A percentile compares a stretch with the other conserved stretches of the same genome.
These are phyloP conservation scores for Isabelozyma heimii DNA, from an alignment of 805 yeast species.

Conservation along the genomic window DNA sequence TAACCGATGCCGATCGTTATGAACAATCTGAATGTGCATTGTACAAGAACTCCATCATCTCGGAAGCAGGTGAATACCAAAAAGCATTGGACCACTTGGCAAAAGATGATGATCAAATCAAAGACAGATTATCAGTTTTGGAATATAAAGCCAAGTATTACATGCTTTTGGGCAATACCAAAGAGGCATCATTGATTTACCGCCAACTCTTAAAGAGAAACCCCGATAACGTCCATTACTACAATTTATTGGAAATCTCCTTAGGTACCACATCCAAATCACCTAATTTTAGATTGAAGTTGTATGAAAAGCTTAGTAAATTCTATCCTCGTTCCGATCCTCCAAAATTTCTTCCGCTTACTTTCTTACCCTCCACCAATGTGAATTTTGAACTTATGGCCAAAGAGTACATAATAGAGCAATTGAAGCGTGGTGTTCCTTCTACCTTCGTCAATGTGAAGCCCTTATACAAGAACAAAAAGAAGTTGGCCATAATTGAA, in stretches of 20 bases:
- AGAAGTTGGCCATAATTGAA: constrained; percentile 44
- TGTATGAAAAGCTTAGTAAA: constrained; percentile 62
- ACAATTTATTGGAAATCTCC: constrained; percentile 61
- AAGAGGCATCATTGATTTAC: constrained; percentile 68
- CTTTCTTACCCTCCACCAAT: constrained; percentile 57
- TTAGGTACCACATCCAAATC: constrained; percentile 49
- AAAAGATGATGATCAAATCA: constrained; percentile 45
- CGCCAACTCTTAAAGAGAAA: constrained; percentile 76
- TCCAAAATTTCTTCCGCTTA: constrained; percentile 73
- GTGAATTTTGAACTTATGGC: constrained; percentile 48
- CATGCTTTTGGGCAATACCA: constrained; percentile 50
- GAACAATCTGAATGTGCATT: constrained; percentile 82
- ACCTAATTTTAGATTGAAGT: constrained; percentile 47
- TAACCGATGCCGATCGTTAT: constrained; percentile 61
- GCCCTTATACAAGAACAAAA: constrained; percentile 59
- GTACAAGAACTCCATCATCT: constrained; percentile 67
- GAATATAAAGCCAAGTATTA: constrained; percentile 69
- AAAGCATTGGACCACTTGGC: constrained; percentile 62
- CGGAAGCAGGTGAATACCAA: constrained; percentile 58
- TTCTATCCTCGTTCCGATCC: constrained; percentile 86
- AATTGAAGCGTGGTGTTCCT: constrained; percentile 81
- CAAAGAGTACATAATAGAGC: constrained; percentile 52
- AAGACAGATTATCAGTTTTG: constrained; percentile 57
- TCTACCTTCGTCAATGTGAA: constrained; percentile 85
- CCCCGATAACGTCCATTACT: constrained; percentile 74